These are phyloP conservation scores for Termitomyces sp. DNA, from an alignment of 768 basidiomycete species.

Conservation along the genomic window DNA sequence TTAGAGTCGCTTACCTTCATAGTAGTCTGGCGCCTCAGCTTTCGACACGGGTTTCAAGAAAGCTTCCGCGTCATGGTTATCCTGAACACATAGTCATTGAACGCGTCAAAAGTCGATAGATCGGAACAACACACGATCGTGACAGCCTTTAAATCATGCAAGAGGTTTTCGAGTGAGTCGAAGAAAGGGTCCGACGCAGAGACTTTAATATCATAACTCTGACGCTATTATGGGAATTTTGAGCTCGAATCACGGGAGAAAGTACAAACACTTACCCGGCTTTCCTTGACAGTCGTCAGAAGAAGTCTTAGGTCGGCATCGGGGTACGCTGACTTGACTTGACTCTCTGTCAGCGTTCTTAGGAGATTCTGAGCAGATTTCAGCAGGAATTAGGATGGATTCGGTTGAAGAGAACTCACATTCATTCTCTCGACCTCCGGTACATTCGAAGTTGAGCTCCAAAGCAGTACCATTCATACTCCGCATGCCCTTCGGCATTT, in stretches of 20 bases:
- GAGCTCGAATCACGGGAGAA: conserved; percentile 12
- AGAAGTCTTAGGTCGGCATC: conserved; percentile 79
- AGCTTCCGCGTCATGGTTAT: conserved; percentile 88
- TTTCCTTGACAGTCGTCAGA: conserved; percentile 82
- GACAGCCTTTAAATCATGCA: conserved; percentile 79
- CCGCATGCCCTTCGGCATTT: conserved; percentile 12
- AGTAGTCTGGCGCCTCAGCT: conserved; percentile 90
- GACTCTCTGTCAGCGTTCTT: conserved; percentile 78
- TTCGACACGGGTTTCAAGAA: conserved; percentile 93
- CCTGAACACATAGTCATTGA: conserved; percentile 36
- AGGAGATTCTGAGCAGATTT: conserved; percentile 69
- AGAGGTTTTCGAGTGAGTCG: conserved; percentile 87
- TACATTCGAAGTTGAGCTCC: conserved; percentile 18
- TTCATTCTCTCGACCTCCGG: conserved; percentile 38
- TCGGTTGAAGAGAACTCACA: conserved; percentile 27
- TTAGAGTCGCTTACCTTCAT: conserved; percentile 60
- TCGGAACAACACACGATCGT: conserved; percentile 49
- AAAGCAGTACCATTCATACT: conserved; percentile 13
- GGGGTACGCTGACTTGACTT: conserved; percentile 54
- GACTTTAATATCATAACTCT: conserved; percentile 63
- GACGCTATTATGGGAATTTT: conserved; percentile 20
- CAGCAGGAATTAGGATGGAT: conserved; percentile 21
- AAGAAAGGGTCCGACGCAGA: conserved; percentile 76
- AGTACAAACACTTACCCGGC: conserved; percentile 60
- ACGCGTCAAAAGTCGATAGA: conserved; percentile 19